A percentile compares a stretch with the other conserved stretches of the same genome.
Conservation (phyloP, 1,284 basidiomycete genomes). For the Porogramme epimiltina region DNA sequence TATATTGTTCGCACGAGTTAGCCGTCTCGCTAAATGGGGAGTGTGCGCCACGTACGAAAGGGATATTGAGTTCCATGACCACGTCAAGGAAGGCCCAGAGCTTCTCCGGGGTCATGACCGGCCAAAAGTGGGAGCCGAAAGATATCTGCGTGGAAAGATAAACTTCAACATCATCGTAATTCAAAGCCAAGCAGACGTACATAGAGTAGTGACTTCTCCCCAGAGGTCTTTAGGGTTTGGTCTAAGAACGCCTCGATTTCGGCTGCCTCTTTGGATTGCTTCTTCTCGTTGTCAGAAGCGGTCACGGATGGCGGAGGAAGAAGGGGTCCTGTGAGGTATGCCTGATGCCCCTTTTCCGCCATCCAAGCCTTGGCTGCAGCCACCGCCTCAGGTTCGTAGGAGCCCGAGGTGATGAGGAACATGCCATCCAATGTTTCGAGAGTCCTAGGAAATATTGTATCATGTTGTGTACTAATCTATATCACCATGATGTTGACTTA, state of each 20-base stretch:
- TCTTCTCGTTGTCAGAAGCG: constrained; percentile 3
- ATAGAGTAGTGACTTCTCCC: constrained; percentile 15
- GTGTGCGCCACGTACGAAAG: constrained; percentile 5
- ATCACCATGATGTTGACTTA: neutral
- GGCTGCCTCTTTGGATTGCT: neutral
- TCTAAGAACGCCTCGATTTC: constrained; percentile 16
- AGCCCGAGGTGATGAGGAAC: constrained; percentile 13
- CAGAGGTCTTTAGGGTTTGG: constrained; percentile 6
- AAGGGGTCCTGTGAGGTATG: constrained; percentile 15
- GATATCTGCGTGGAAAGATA: constrained; percentile 9
- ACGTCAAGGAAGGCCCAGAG: constrained; percentile 14
- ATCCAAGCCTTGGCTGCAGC: constrained; percentile 13
- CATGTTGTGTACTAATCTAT: constrained; percentile 3
- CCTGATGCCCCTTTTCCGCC: constrained; percentile 7
- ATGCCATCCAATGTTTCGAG: constrained; percentile 16
- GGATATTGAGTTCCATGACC: constrained; percentile 15
- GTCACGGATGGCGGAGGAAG: neutral
- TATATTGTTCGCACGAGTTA: neutral
- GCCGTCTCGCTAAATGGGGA: neutral
- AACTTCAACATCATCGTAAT: neutral
- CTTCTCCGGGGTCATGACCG: constrained; percentile 7
- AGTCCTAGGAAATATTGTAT: constrained; percentile 1
- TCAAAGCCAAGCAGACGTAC: neutral
- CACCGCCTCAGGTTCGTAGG: constrained; percentile 21
- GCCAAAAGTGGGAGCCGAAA: constrained; percentile 21